Percentiles rank a stretch among this genome's conserved stretches.
These are phyloP conservation scores for Deuterostichococcus epilithicus DNA, from an alignment of 139 green algal genomes.

Conservation along the genomic window DNA sequence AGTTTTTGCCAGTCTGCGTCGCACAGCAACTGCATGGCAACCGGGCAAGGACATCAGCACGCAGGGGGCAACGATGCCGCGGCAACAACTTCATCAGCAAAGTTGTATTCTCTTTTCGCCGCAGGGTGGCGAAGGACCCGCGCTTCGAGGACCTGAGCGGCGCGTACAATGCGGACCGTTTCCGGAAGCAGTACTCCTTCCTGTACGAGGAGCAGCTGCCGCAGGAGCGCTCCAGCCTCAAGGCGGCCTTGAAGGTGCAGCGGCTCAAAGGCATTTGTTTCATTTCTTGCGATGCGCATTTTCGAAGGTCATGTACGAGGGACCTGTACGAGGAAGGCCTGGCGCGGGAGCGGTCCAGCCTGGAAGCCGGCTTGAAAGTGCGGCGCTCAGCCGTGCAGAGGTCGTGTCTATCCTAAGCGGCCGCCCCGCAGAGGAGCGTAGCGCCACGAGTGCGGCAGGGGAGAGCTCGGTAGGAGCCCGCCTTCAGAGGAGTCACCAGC, in stretches of 20 bases:
- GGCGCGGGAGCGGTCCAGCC: too few species aligned
- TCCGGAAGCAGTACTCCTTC: constrained; percentile 75
- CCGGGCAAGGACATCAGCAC: too few species aligned
- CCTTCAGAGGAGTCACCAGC: too few species aligned
- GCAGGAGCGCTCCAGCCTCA: constrained; percentile 53
- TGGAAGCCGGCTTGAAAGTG: too few species aligned
- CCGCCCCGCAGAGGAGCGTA: too few species aligned
- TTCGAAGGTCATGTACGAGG: too few species aligned
- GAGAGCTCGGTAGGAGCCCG: too few species aligned
- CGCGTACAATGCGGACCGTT: constrained; percentile 36
- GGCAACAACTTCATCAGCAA: not conserved
- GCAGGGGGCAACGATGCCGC: not conserved
- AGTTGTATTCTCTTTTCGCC: not conserved
- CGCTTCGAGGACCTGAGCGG: constrained; percentile 67
- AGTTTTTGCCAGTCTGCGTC: not conserved
- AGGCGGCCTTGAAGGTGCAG: constrained; percentile 53
- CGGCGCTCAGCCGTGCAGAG: too few species aligned
- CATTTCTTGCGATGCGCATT: not conserved
- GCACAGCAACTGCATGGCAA: too few species aligned
- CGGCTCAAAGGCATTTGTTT: not conserved
- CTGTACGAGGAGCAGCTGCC: constrained; percentile 83
- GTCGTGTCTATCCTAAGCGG: too few species aligned
- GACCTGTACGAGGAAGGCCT: not conserved
- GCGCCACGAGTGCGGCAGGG: too few species aligned
- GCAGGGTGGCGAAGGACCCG: constrained; percentile 57